A percentile compares a stretch with the other conserved stretches of the same genome.
Evolutionary conservation across 2,329 filamentous ascomycete genomes (phyloP).

Genomic region (Talaromyces marneffei): DNA sequence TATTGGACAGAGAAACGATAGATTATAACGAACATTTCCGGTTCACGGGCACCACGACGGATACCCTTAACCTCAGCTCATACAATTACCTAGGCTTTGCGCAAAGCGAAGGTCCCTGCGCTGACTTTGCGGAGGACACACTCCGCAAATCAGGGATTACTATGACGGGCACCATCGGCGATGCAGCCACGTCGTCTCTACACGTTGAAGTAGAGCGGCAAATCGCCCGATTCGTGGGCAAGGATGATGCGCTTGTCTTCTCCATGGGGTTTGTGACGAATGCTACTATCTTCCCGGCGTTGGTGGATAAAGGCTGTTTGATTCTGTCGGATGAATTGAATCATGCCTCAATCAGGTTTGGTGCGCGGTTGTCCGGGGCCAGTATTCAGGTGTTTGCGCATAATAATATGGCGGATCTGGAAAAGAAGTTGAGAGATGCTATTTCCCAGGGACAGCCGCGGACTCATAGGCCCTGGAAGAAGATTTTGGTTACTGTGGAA

Average conservation of each 20-base stretch:
- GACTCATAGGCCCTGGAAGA: slow-evolving; percentile 95
- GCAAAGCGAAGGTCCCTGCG: slow-evolving; percentile 89
- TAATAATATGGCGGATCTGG: slow-evolving; percentile 83
- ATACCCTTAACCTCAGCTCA: slow-evolving; percentile 94
- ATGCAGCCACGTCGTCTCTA: slow-evolving; percentile 77
- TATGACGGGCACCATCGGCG: slow-evolving; percentile 68
- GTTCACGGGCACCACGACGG: slow-evolving; percentile 76
- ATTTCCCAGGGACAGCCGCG: slow-evolving; percentile 93
- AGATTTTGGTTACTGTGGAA: slow-evolving; percentile 91
- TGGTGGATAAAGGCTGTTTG: slow-evolving; percentile 83
- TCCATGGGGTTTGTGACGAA: slow-evolving; percentile 98
- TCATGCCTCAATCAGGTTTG: slow-evolving; percentile 90
- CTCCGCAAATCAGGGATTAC: slow-evolving; percentile 77
- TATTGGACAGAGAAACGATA: slow-evolving; percentile 79
- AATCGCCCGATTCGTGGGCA: slow-evolving; percentile 83
- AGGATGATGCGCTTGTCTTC: slow-evolving; percentile 87
- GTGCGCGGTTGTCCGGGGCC: slow-evolving; percentile 80
- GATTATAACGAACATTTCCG: slow-evolving; percentile 76
- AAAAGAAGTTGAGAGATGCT: slow-evolving; percentile 74
- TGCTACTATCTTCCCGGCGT: slow-evolving; percentile 81
- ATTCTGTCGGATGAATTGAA: slow-evolving; percentile 94
- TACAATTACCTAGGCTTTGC: slow-evolving; percentile 98
- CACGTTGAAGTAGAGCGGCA: slow-evolving; percentile 79
- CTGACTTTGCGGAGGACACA: slow-evolving; percentile 78
- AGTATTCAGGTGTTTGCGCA: slow-evolving; percentile 93